These are phyloP conservation scores for Podospora sp. DNA, from an alignment of 495 filamentous ascomycete genomes.

Conservation along the genomic window DNA sequence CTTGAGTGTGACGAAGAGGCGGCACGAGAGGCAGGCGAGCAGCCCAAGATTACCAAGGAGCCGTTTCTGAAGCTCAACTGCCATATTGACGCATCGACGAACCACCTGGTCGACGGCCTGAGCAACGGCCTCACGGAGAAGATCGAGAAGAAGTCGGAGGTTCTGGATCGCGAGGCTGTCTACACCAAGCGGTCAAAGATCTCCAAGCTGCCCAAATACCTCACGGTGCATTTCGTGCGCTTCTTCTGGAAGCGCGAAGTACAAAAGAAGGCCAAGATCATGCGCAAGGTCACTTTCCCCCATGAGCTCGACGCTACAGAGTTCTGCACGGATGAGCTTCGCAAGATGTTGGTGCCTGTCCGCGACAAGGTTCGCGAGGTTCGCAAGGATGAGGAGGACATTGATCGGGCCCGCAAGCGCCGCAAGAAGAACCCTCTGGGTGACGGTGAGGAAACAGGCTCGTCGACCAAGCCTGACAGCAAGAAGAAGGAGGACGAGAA, in stretches of 20 bases:
- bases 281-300: constrained; percentile 97
- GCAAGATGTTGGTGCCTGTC: constrained; percentile 80
- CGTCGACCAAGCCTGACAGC: constrained; percentile 37
- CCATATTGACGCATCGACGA: constrained; percentile 83
- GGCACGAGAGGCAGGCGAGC: constrained; percentile 75
- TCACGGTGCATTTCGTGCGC: constrained; percentile 95
- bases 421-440: constrained; percentile 67
- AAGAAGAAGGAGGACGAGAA: constrained; percentile 34
- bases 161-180: constrained; percentile 71
- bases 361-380: constrained; percentile 95
- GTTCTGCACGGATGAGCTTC: constrained; percentile 90
- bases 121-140: constrained; percentile 78
- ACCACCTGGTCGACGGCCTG: constrained; percentile 88
- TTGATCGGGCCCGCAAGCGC: constrained; percentile 83
- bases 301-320: constrained; percentile 90
- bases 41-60: constrained; percentile 66
- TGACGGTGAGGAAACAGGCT: constrained; percentile 30
- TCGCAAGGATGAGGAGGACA: constrained; percentile 89
- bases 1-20: constrained; percentile 82
- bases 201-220: constrained; percentile 85
- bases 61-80: constrained; percentile 92
- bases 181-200: constrained; percentile 93
- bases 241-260: constrained; percentile 96
- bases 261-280: constrained; percentile 98
- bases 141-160: constrained; percentile 83